Base-by-base conservation (phyloP, 345 rosid species). In the Eucalyptus polyanthemos region DNA sequence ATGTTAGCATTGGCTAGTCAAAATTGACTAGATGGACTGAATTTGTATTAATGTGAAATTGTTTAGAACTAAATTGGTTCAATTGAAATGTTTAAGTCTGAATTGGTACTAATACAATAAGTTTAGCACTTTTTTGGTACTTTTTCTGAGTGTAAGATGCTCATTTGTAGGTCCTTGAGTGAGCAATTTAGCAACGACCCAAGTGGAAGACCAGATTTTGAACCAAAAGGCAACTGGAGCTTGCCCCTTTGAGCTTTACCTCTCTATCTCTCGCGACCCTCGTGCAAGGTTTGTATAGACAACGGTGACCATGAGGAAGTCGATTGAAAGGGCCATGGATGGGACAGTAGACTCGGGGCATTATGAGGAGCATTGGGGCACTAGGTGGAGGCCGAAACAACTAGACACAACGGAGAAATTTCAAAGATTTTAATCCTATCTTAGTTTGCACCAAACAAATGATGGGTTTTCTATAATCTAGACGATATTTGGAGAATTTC, bases 21-120 rank as follows among this genome's bases (percentile, higher is more conserved):
- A 53, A 53, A 53, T 53, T 53, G 1, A 9, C 0, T 0, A 4
- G 1, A 19, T 53, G 11, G 2, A 53, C 0, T 53, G 2, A 53
- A 53, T 53, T 53, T 0, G 4, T 53, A 53, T 10, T 19, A 8
- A 53, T 53, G 58, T 19, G 5, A 53, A 53, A 19, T 19, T 1
- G 5, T 53, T 53, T 53, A 53, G 0, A 53, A 53, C 56, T 53
- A 53, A 17, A 19, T 53, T 53, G 56, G 4, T 53, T 53, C 56
- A 53, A 53, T 53, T 17, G 24, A 53, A 53, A 53, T 2, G 22
- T 19, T 53, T 53, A 53, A 17, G 24, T 3, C 2, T 17, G 4
- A 53, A 53, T 53, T 53, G 1, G 9, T 53, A 17, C 9, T 1
- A 19, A 53, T 17, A 8, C 9, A 53, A 53, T 53, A 53, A 21